Conservation (phyloP, 495 filamentous ascomycete genomes). For the Entonaema liquescens region DNA sequence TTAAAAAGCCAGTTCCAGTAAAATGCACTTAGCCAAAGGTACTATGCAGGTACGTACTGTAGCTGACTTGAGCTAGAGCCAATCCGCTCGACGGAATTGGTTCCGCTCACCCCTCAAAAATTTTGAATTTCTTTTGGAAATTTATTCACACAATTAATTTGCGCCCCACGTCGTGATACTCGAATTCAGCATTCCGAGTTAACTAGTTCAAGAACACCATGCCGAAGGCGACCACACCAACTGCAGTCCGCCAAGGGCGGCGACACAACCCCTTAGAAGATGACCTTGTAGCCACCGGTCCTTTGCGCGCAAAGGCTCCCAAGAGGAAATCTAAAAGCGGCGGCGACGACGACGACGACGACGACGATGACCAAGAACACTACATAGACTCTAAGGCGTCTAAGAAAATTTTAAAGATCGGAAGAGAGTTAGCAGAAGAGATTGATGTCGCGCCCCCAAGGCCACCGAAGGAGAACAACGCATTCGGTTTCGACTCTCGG, state of each 20-base stretch:
- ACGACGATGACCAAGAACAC: constrained; percentile 67
- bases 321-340: constrained; percentile 66
- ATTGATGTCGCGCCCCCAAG: constrained; percentile 51
- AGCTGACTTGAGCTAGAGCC: constrained; percentile 10
- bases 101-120: constrained; percentile 38
- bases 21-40: not conserved
- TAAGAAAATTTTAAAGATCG: constrained; percentile 85
- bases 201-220: constrained; percentile 42
- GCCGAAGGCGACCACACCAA: constrained; percentile 61
- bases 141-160: constrained; percentile 22
- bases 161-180: constrained; percentile 35
- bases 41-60: constrained; percentile 5
- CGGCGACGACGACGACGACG: constrained; percentile 65
- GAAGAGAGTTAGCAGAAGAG: constrained; percentile 82
- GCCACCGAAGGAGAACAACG: constrained; percentile 41
- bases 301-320: constrained; percentile 61
- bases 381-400: constrained; percentile 89
- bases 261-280: constrained; percentile 78
- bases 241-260: constrained; percentile 46
- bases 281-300: constrained; percentile 72
- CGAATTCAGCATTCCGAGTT: constrained; percentile 6
- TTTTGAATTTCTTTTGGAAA: constrained; percentile 40
- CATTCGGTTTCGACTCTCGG: constrained; percentile 57
- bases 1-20: no score
- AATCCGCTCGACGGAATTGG: constrained; percentile 28